These are phyloP conservation scores for Colletotrichum gloeosporioides DNA, from an alignment of 2,329 filamentous ascomycete genomes.

Conservation along the genomic window DNA sequence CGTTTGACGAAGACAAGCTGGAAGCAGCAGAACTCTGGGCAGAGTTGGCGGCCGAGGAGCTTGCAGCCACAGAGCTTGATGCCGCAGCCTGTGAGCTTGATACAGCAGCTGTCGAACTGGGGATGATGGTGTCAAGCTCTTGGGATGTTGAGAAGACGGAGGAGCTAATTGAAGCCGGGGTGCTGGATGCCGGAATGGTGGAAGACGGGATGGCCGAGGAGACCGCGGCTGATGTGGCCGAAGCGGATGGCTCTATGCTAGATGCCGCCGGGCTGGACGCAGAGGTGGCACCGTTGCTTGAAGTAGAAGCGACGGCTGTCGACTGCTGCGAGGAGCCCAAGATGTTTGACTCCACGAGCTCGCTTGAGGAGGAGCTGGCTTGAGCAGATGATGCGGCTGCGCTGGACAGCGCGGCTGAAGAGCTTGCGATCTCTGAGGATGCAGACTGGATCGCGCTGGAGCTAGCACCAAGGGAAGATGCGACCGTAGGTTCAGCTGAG, in stretches of 20 bases:
- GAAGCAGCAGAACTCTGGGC: not conserved
- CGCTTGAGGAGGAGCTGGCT: not conserved
- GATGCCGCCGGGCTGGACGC: not conserved
- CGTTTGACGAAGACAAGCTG: not conserved
- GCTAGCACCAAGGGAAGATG: not conserved
- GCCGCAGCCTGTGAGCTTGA: not conserved
- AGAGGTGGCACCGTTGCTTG: not conserved
- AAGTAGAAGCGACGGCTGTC: not conserved
- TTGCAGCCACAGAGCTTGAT: not conserved
- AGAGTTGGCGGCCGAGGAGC: not conserved
- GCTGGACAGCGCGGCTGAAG: not conserved
- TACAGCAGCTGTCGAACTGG: not conserved
- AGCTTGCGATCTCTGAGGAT: not conserved
- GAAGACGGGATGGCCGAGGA: not conserved
- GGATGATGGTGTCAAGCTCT: not conserved
- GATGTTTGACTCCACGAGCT: not conserved
- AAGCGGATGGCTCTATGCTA: not conserved
- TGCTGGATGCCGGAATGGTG: not conserved
- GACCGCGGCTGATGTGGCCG: not conserved
- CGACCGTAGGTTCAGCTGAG: not conserved
- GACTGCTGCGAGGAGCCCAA: not conserved
- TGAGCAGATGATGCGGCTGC: not conserved
- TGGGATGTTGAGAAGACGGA: not conserved
- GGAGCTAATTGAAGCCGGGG: not conserved
- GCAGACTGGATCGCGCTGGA: not conserved